phyloP scores from a whole-genome alignment of 306 rosid genomes.

The Malus asiatica region DNA sequence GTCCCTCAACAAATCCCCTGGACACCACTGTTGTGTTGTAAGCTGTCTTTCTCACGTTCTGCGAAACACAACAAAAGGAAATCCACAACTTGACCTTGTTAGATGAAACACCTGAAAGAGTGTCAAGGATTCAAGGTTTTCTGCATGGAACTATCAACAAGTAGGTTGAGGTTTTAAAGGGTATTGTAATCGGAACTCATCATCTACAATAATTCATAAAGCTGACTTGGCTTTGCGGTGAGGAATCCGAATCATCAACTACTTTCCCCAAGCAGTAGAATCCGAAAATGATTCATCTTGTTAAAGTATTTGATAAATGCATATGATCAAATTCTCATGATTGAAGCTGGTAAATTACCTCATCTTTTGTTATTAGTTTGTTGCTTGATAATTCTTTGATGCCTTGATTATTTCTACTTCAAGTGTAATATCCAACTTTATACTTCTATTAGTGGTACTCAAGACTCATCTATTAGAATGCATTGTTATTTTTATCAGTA shows the following conservation, averaged over 20 bases:
- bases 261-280: conserved; percentile 52
- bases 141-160: conserved; percentile 30
- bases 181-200: conserved; percentile 20
- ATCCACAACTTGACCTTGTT: conserved; percentile 23
- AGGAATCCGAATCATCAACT: conserved; percentile 39
- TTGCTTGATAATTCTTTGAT: background rate
- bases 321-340: conserved; percentile 41
- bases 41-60: conserved; percentile 26
- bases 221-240: conserved; percentile 53
- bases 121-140: conserved; percentile 45
- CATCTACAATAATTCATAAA: conserved; percentile 36
- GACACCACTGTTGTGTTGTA: conserved; percentile 75
- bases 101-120: conserved; percentile 27
- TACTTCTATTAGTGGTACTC: too few species aligned
- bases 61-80: conserved; percentile 41
- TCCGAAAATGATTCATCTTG: conserved; percentile 36
- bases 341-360: conserved; percentile 45
- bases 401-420: background rate
- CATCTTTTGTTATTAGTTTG: conserved; percentile 5
- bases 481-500: background rate
- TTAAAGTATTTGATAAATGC: conserved; percentile 53
- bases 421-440: background rate
- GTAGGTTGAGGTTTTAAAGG: conserved; percentile 38
- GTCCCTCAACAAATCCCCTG: conserved; percentile 71
- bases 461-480: background rate